Evolutionary conservation across 2,329 filamentous ascomycete genomes (phyloP), one percentile per base, ranked within the genome.

Genomic region (Chaetomium sp.): DNA sequence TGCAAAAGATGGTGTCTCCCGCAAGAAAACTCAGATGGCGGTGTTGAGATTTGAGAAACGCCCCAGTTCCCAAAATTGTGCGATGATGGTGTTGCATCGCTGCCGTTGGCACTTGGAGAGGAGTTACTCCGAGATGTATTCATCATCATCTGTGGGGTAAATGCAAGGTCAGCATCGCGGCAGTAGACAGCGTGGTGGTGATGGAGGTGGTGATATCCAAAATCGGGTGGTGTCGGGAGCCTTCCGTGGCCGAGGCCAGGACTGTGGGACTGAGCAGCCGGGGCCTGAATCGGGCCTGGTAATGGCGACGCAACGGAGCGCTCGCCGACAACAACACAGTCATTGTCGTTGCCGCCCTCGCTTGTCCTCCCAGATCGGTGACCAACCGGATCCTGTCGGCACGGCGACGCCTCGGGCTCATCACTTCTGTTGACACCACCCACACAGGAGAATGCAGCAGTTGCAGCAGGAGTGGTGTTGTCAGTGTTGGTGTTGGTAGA

Each of bases 81-180:
- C 13, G 38, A 49, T 19, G 60, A 25, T 10, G 21, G 50, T 25
- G 35, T 19, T 19, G 38, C 38, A 31, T 60, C 23, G 12, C 9
- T 33, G 25, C 49, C 27, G 2, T 10, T 7, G 23, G 47, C n/a
- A 3, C 3, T 23, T 23, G 45, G 35, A 9, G 51, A 9, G 2
- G 33, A 21, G 9, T 54, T 64, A 68, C 53, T 62, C 64, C n/a
- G 61, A 64, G 49, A 62, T 54, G 63, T 55, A 64, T 16, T 63
- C 53, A 35, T 57, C 51, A 35, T 57, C 51, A 10, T 60, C 64
- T 68, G 64, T 58, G 10, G 25, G 3, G 25, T 4, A 49, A 49
- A 51, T 19, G 9, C 31, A 16, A 42, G 38, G 56, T 68, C 57
- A 68, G 66, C 57, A 56, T 27, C 23, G 49, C 51, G 55, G 21